Base-by-base conservation (phyloP, 176 grass and related monocot genomes). In the Lolium rigidum region DNA sequence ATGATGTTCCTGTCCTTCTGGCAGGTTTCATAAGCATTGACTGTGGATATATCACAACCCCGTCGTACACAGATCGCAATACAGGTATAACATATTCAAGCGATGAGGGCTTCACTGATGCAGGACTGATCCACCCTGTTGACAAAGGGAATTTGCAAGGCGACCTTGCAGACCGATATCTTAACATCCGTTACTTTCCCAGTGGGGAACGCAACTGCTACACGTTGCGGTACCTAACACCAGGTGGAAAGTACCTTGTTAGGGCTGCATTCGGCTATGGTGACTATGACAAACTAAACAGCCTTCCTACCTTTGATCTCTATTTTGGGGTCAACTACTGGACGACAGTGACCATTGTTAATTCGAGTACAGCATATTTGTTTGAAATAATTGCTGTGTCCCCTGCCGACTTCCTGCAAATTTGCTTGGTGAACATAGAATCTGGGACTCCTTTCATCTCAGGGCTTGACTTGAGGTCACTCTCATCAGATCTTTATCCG, bases 11-110 rank as follows among this genome's bases (percentile, higher is more conserved):
- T 18, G 24, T 57, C 21, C 26, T 17, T 75, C 16, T 74, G 5
- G 22, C 74, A 93, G 91, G 87, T 84, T 93, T 88, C 59, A 74
- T 87, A 52, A 93, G n/a, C 77, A 90, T 93, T 13, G 87, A 93
- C 5, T 93, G 88, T 59, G 91, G 91, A 17, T 57, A 68, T 82
- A 54, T 18, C 4, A 1, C 46, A 62, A 83, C 51, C 28, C 43
- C 28, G 2, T 52, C 0, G 0, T 90, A 25, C 16, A 14, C 1
- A 6, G 69, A 90, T 66, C 0, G 0, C 7, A 12, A 24, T 16
- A 83, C 49, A 7, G 57, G 43, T 5, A 16, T 87, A 48, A 37
- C 63, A 47, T 92, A 76, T 43, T 66, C 79, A 9, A 73, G 83
- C 10, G 84, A 92, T 80, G 83, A 26, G 21, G 68, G 82, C 69